phyloP scores from a whole-genome alignment of 192 early-diverging fungal species.

The Backusella psychrophila region DNA sequence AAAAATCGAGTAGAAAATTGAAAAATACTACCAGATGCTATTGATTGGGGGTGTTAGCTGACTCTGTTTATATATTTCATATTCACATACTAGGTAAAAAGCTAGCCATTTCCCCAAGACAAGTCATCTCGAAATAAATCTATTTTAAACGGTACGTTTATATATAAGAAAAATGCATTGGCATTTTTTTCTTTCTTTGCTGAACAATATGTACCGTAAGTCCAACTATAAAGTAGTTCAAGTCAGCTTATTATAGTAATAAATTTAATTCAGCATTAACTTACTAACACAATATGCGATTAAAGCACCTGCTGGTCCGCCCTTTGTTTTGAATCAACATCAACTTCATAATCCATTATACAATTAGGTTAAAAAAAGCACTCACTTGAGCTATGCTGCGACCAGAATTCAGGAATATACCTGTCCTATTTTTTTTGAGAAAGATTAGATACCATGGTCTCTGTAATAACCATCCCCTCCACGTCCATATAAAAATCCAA shows the following conservation, averaged over 20 bases:
- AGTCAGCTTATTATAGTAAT: neutral
- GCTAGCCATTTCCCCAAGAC: slow-evolving; percentile 84
- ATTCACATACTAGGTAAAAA: slow-evolving; percentile 55
- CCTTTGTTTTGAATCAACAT: slow-evolving; percentile 21
- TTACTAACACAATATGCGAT: slow-evolving; percentile 52
- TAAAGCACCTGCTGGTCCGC: slow-evolving; percentile 73
- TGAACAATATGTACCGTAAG: slow-evolving; percentile 17
- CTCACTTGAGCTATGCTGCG: slow-evolving; percentile 49
- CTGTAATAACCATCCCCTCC: neutral
- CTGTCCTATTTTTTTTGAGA: slow-evolving; percentile 43
- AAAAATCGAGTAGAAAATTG: slow-evolving; percentile 71
- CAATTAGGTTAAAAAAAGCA: neutral
- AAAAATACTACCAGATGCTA: slow-evolving; percentile 69
- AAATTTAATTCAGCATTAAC: neutral
- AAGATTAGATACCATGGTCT: neutral
- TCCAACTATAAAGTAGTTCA: slow-evolving; percentile 14
- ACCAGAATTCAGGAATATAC: slow-evolving; percentile 72
- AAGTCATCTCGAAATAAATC: slow-evolving; percentile 73
- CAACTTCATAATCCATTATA: neutral
- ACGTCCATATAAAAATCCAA: too few relatives aligned
- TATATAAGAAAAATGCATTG: slow-evolving; percentile 1
- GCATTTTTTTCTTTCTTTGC: neutral
- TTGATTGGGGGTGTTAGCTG: neutral
- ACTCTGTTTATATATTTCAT: neutral
- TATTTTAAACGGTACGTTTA: neutral